Evolutionary conservation across 1,139 yeast species (phyloP).

Genomic region (Kluyveromyces marxianus): DNA sequence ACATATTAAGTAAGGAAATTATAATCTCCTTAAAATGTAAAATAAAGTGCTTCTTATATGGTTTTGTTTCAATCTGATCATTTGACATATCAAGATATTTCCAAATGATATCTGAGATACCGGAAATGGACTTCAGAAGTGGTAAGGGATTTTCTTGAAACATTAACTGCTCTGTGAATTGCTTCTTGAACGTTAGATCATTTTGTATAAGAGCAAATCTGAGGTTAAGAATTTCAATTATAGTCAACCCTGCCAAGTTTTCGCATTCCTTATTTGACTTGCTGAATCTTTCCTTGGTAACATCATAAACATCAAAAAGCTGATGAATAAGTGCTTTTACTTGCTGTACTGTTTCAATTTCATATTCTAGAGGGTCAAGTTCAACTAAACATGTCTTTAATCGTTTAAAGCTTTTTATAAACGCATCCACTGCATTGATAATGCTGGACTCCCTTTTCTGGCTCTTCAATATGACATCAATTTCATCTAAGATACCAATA

Average conservation of each 20-base stretch:
- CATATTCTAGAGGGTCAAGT: conserved; percentile 10
- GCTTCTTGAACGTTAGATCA: conserved; percentile 22
- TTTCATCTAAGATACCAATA: conserved; percentile 1
- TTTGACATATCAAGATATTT: conserved; percentile 11
- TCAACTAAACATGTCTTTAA: conserved; percentile 11
- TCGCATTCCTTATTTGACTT: conserved; percentile 9
- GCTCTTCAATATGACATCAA: no score
- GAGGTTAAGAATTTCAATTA: conserved; percentile 18
- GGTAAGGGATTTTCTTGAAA: conserved; percentile 27
- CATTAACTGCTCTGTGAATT: conserved; percentile 22
- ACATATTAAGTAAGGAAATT: conserved; percentile 18
- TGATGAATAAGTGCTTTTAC: conserved; percentile 12
- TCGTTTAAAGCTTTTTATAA: conserved; percentile 7
- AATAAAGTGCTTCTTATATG: conserved; percentile 16
- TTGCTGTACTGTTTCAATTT: conserved; percentile 10
- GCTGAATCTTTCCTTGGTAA: conserved; percentile 10
- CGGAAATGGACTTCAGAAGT: conserved; percentile 17
- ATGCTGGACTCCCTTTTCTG: no score
- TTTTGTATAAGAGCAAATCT: conserved; percentile 18
- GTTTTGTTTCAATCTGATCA: conserved; percentile 7
- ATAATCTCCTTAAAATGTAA: conserved; percentile 19
- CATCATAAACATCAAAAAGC: conserved; percentile 7
- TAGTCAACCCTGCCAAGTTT: conserved; percentile 10
- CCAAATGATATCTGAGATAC: conserved; percentile 15
- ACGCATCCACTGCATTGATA: no score